Percentiles rank a stretch among this genome's conserved stretches.
Evolutionary conservation across 2,329 filamentous ascomycete species (phyloP).

Genomic region (Lasiodiplodia theobromae): DNA sequence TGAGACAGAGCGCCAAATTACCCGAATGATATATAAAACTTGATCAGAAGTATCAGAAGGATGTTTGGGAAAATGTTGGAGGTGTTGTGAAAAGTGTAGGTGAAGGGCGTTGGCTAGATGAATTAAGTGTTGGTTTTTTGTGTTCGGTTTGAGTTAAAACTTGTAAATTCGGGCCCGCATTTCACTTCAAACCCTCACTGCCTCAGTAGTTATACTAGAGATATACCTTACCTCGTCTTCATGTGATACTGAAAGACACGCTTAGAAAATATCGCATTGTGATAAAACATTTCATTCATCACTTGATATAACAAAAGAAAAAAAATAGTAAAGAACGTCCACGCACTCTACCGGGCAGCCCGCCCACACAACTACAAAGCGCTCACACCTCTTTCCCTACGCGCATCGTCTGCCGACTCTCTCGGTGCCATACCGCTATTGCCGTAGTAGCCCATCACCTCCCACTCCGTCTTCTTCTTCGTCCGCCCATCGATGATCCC

Average conservation of each 20-base stretch:
- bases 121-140: background rate
- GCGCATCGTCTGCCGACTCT: background rate
- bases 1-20: background rate
- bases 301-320: background rate
- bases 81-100: background rate
- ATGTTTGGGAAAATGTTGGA: background rate
- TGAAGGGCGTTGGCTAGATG: background rate
- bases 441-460: background rate
- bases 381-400: background rate
- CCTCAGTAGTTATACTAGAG: background rate
- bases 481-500: background rate
- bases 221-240: background rate
- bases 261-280: background rate
- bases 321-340: background rate
- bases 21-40: background rate
- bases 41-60: background rate
- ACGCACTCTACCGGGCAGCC: background rate
- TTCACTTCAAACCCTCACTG: background rate
- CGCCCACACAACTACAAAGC: background rate
- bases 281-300: background rate
- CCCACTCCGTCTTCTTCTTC: background rate
- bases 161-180: background rate
- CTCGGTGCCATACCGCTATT: background rate
- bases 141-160: background rate
- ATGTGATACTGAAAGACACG: background rate